These are phyloP conservation scores for Auricularia cornea DNA, from an alignment of 768 basidiomycete genomes.

Conservation along the genomic window DNA sequence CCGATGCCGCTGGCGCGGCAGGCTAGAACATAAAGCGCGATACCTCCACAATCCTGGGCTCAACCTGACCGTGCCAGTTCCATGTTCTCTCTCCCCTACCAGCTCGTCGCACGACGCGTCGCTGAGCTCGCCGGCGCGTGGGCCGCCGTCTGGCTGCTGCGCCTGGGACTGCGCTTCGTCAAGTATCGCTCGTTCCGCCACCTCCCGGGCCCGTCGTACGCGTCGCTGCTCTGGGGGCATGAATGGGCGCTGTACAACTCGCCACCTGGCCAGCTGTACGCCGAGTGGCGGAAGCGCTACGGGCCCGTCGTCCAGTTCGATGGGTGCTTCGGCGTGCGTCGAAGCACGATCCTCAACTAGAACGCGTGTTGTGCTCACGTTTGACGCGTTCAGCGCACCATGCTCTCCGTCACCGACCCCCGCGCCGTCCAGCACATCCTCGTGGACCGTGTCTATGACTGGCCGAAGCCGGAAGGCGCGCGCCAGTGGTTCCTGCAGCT, in stretches of 20 bases:
- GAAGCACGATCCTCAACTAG: background rate
- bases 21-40: too few species aligned
- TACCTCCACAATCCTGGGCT: too few species aligned
- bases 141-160: background rate
- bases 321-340: constrained; percentile 47
- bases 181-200: constrained; percentile 16
- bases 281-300: constrained; percentile 43
- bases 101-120: background rate
- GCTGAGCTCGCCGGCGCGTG: background rate
- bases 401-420: constrained; percentile 49
- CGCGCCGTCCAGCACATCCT: constrained; percentile 47
- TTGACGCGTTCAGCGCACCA: constrained; percentile 37
- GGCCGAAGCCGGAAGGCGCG: constrained; percentile 56
- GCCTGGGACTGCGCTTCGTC: background rate
- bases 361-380: constrained; percentile 1
- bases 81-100: background rate
- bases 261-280: constrained; percentile 45
- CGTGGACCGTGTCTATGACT: constrained; percentile 45
- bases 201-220: constrained; percentile 43
- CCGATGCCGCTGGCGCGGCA: too few species aligned
- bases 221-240: constrained; percentile 52
- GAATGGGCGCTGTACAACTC: constrained; percentile 40
- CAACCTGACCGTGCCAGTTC: too few species aligned
- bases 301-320: constrained; percentile 49
- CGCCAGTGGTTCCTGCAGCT: constrained; percentile 56